Evolutionary conservation across 2,329 filamentous ascomycete genomes (phyloP), one percentile per base, ranked within the genome.

Genomic region (Ilyonectria destructans): DNA sequence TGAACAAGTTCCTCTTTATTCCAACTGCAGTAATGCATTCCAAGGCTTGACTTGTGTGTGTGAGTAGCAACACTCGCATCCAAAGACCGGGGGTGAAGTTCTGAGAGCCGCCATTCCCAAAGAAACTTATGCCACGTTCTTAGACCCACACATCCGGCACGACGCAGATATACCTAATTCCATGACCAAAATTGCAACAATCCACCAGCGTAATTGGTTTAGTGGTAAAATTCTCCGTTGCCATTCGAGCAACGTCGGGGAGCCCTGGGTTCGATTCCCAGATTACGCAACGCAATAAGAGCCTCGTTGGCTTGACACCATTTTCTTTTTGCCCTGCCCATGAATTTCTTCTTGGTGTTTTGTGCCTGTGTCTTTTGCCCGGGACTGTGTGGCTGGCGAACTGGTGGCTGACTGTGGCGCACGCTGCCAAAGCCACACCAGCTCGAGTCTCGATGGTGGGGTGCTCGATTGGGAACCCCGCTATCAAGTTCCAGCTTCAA

Each of bases 151-250:
- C 26, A 26, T 6, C 26, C 6, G 26, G 26, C 26, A 26, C 26
- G 6, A 4, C 26, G 26, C 4, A 26, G 1, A 26, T 26, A 26
- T 26, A 26, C 10, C 26, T 10, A 9, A 15, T 54, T 37, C 23
- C 48, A 23, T 31, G 17, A 12, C 19, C 0, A n/a, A 10, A 1
- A 7, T 51, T 23, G 9, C 7, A 31, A 19, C 6, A 8, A 29
- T 15, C 6, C 4, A 9, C 9, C 48, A 48, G 65, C 70, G 70
- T 71, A 62, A 71, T 71, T 71, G 70, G 70, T 71, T 72, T 72
- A 71, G 70, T 72, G 69, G 67, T 72, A 72, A 72, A 72, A 72
- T 72, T 72, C 69, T 68, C 69, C 69, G 70, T 72, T 72, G 70
- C 70, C 70, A 72, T 71, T 40, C 58, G 58, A 62, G 65, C 13